Evolutionary conservation across 768 basidiomycete genomes (phyloP).

Genomic region (Phlebiopsis gigantea): DNA sequence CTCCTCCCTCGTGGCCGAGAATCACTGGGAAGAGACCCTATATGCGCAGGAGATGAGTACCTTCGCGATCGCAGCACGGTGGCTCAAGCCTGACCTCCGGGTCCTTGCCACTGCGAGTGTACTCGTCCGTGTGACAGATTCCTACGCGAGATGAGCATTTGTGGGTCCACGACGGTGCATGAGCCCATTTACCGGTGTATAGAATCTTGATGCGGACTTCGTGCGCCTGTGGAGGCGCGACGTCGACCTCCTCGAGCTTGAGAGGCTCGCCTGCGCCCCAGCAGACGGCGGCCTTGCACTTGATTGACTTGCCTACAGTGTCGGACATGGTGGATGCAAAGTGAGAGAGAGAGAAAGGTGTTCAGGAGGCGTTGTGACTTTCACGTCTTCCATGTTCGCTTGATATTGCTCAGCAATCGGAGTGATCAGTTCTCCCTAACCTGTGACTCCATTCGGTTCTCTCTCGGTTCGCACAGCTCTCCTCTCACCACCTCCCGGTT

Average conservation of each 20-base stretch:
- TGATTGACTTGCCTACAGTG: constrained; percentile 72
- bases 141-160: constrained; percentile 34
- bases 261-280: constrained; percentile 90
- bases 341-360: not conserved
- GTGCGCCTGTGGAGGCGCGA: constrained; percentile 82
- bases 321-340: constrained; percentile 49
- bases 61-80: constrained; percentile 13
- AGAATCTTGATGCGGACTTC: constrained; percentile 94
- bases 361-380: not conserved
- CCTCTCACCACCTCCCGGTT: constrained; percentile 13
- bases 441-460: constrained; percentile 1
- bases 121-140: constrained; percentile 98
- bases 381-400: not conserved
- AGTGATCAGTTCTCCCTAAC: constrained; percentile 10
- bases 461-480: constrained; percentile 5
- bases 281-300: constrained; percentile 90
- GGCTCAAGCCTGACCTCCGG: constrained; percentile 59
- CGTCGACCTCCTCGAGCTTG: constrained; percentile 87
- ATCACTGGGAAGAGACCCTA: constrained; percentile 90
- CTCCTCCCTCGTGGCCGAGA: constrained; percentile 93
- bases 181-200: constrained; percentile 63
- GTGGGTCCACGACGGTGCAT: not conserved
- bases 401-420: constrained; percentile 12
- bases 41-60: constrained; percentile 12
- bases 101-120: constrained; percentile 93